Evolutionary conservation across 352 stramenopile species (phyloP).

Genomic region (Peronospora farinosa): DNA sequence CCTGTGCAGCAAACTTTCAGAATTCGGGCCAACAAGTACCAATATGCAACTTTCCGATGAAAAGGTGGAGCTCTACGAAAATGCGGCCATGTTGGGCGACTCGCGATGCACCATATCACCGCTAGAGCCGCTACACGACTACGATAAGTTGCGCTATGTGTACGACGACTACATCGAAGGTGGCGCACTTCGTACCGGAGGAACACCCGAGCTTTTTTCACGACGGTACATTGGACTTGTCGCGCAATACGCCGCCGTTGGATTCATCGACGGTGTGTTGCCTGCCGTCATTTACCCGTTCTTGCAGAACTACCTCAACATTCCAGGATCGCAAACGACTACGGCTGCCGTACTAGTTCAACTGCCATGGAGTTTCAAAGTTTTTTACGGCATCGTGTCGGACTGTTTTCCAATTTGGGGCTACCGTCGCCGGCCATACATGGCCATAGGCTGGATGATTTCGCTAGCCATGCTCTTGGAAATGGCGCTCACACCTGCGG

Average conservation of each 20-base stretch:
- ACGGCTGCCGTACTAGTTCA: conserved; percentile 39
- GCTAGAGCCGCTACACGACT: conserved; percentile 21
- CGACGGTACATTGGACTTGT: conserved; percentile 47
- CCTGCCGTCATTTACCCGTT: conserved; percentile 50
- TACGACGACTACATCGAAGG: conserved; percentile 40
- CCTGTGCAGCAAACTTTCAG: conserved; percentile 14
- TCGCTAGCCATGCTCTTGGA: conserved; percentile 33
- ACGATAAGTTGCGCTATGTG: conserved; percentile 35
- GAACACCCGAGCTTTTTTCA: conserved; percentile 37
- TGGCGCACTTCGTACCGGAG: conserved; percentile 36
- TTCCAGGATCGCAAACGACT: conserved; percentile 37
- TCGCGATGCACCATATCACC: conserved; percentile 26
- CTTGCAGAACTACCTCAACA: conserved; percentile 54
- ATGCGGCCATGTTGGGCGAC: conserved; percentile 20
- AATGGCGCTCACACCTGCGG: conserved; percentile 33
- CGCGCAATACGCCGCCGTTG: conserved; percentile 47
- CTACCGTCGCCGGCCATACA: conserved; percentile 48
- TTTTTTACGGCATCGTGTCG: conserved; percentile 55
- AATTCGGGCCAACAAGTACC: conserved; percentile 12
- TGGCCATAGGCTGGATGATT: conserved; percentile 46
- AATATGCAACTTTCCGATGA: conserved; percentile 26
- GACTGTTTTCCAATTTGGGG: conserved; percentile 54
- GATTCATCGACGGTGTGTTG: conserved; percentile 43
- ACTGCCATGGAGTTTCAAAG: conserved; percentile 58
- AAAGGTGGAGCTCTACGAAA: conserved; percentile 25